These are phyloP conservation scores for Dimargaris verticillata DNA, from an alignment of 192 early-diverging fungal genomes.

Conservation along the genomic window DNA sequence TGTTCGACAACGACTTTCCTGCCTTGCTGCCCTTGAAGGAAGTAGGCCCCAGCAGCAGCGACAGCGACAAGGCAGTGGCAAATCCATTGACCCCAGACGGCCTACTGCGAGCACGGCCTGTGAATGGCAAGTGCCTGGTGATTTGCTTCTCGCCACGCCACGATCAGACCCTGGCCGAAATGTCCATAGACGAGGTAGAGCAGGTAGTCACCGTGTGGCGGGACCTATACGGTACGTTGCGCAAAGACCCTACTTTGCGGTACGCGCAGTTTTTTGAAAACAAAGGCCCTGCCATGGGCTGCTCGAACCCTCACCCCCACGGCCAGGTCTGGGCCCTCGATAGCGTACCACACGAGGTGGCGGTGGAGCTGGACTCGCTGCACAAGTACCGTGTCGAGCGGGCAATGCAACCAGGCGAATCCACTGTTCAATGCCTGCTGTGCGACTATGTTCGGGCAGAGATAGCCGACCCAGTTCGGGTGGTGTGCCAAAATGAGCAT, in stretches of 20 bases:
- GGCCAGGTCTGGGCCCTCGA: slow-evolving; percentile 87
- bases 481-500: slow-evolving; percentile 63
- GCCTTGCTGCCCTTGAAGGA: slow-evolving; percentile 58
- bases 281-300: slow-evolving; percentile 92
- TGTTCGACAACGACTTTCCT: slow-evolving; percentile 88
- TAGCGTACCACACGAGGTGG: slow-evolving; percentile 64
- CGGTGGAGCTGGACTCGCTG: slow-evolving; percentile 50
- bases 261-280: slow-evolving; percentile 97
- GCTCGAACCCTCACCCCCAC: slow-evolving; percentile 94
- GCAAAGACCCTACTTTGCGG: slow-evolving; percentile 32
- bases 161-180: slow-evolving; percentile 77
- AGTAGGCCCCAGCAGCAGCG: slow-evolving; percentile 14
- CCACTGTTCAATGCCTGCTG: slow-evolving; percentile 40
- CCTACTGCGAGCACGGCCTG: slow-evolving; percentile 39
- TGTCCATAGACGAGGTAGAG: slow-evolving; percentile 45
- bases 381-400: slow-evolving; percentile 37
- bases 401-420: neutral
- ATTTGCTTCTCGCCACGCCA: slow-evolving; percentile 87
- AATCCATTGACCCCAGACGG: slow-evolving; percentile 3
- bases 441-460: slow-evolving; percentile 54
- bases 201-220: slow-evolving; percentile 61
- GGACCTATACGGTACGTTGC: slow-evolving; percentile 35
- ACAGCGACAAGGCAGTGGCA: slow-evolving; percentile 11
- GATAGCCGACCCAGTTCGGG: slow-evolving; percentile 31
- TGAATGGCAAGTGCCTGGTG: slow-evolving; percentile 68